A percentile compares a stretch with the other conserved stretches of the same genome.
phyloP scores from a whole-genome alignment of 2,329 filamentous ascomycete genomes.

The Epichloe hybrida region DNA sequence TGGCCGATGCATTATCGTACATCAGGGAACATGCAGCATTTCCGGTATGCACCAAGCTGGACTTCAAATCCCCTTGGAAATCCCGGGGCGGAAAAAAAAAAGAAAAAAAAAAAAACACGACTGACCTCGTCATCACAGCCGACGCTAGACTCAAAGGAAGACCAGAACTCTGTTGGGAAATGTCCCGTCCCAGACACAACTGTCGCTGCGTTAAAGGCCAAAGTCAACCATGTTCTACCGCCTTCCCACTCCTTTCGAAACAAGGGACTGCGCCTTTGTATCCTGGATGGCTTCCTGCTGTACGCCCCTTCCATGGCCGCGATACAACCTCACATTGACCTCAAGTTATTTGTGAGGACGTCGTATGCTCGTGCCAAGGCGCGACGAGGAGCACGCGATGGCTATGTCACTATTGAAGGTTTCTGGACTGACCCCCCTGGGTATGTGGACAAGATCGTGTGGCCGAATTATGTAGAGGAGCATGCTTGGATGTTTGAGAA shows the following conservation, averaged over 20 bases:
- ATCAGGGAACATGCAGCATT: constrained; percentile 56
- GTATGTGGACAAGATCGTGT: constrained; percentile 89
- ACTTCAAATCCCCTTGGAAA: too few species aligned
- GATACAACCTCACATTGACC: constrained; percentile 50
- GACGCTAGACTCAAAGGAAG: constrained; percentile 31
- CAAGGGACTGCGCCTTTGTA: constrained; percentile 38
- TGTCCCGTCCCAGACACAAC: constrained; percentile 36
- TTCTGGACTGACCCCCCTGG: constrained; percentile 93
- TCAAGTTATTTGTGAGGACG: constrained; percentile 67
- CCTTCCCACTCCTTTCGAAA: constrained; percentile 25
- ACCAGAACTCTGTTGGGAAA: constrained; percentile 45
- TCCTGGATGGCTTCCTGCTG: constrained; percentile 83
- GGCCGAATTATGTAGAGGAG: constrained; percentile 80
- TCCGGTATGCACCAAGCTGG: constrained; percentile 28
- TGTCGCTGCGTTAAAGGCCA: constrained; percentile 32
- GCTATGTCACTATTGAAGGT: constrained; percentile 72
- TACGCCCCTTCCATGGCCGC: constrained; percentile 46
- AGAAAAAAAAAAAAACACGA: background rate
- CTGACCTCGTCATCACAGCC: constrained; percentile 10
- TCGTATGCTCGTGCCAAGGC: constrained; percentile 49
- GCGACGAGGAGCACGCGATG: constrained; percentile 53
- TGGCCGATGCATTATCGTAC: constrained; percentile 53
- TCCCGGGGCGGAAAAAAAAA: too few species aligned
- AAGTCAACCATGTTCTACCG: constrained; percentile 33
- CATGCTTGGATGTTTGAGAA: constrained; percentile 68